These are phyloP conservation scores for Firmiana major DNA, from an alignment of 345 rosid genomes.

Conservation along the genomic window DNA sequence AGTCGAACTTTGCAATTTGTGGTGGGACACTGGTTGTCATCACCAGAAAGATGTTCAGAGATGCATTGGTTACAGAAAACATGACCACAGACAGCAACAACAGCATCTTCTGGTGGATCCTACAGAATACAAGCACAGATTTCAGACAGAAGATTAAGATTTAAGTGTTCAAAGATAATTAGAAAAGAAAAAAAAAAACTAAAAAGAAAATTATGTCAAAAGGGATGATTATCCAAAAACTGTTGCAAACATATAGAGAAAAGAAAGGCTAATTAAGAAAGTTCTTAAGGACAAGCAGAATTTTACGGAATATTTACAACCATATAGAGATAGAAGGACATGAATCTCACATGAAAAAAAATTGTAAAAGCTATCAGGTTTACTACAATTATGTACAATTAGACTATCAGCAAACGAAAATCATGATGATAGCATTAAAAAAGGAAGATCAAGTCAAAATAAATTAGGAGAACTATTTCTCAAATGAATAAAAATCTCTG, in stretches of 20 bases:
- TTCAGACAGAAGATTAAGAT: background rate
- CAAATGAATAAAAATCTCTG: background rate
- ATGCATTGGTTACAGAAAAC: constrained; percentile 95
- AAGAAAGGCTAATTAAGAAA: background rate
- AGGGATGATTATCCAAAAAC: background rate
- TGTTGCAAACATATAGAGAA: background rate
- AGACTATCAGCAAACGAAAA: background rate
- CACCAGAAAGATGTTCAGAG: constrained; percentile 68
- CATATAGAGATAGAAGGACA: background rate
- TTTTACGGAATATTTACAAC: background rate
- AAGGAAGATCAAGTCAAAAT: background rate
- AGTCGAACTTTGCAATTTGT: constrained; percentile 62
- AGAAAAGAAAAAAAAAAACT: background rate
- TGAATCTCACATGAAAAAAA: background rate
- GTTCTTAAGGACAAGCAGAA: background rate
- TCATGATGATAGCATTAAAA: background rate
- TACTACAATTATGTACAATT: background rate
- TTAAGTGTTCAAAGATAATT: background rate
- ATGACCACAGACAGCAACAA: constrained; percentile 80
- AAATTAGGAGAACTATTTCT: background rate
- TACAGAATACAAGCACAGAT: constrained; percentile 23
- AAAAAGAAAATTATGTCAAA: background rate
- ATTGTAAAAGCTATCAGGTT: background rate
- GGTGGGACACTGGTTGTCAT: constrained; percentile 65
- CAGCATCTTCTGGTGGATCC: constrained; percentile 99